phyloP scores from a whole-genome alignment of 139 green algal species.

The Marvania coccoides region DNA sequence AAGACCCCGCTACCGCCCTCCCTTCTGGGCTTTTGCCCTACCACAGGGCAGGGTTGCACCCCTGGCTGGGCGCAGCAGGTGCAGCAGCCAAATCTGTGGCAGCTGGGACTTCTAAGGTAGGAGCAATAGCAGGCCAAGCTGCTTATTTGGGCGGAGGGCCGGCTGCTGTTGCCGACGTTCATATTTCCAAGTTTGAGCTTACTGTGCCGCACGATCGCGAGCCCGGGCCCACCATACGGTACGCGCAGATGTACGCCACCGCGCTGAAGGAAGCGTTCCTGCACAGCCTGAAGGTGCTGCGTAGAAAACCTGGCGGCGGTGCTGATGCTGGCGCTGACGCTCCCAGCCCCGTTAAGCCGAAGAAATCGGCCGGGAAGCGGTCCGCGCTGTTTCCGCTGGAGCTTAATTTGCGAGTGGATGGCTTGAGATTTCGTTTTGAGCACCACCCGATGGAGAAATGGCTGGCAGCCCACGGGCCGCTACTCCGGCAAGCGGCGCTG shows the following conservation, averaged over 20 bases:
- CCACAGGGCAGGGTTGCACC: background rate
- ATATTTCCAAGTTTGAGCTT: constrained; percentile 9
- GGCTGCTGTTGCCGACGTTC: background rate
- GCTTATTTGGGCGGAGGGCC: background rate
- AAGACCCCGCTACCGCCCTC: no score
- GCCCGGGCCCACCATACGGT: constrained; percentile 32
- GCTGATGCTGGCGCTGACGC: background rate
- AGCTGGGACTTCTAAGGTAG: background rate
- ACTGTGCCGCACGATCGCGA: constrained; percentile 36
- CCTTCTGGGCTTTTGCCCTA: background rate
- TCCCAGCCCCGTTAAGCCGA: background rate
- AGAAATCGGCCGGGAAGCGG: constrained; percentile 2
- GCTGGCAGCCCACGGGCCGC: constrained; percentile 40
- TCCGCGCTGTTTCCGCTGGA: constrained; percentile 30
- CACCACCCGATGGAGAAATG: constrained; percentile 64
- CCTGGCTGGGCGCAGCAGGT: constrained; percentile 1
- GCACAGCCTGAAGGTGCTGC: background rate
- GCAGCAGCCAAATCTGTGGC: background rate
- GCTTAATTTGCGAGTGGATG: constrained; percentile 24
- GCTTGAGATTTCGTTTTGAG: constrained; percentile 43
- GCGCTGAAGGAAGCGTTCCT: constrained; percentile 43
- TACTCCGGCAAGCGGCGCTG: constrained; percentile 36
- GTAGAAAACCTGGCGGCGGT: background rate
- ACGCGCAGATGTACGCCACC: constrained; percentile 52
- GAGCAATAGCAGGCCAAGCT: background rate